Evolutionary conservation across 257 asterid genomes (phyloP), one percentile per base, ranked within the genome.

Genomic region (Mitragyna speciosa): DNA sequence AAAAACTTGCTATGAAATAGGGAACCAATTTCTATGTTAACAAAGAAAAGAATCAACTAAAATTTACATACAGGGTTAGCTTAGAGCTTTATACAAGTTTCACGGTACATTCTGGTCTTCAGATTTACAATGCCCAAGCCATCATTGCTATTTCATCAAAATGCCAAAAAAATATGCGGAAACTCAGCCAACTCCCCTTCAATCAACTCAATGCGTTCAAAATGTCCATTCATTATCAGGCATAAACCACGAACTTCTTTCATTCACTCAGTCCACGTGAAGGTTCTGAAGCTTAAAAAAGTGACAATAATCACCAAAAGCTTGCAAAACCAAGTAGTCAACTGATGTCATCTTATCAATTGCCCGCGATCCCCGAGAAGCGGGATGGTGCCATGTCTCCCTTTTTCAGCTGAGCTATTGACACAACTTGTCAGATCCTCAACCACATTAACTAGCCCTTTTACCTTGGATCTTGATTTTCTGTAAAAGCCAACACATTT

Each of bases 71-170:
- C 89, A 87, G 70, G 87, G 91, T 87, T 89, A 76, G 79, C 43
- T 41, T 43, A 86, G 90, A 74, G 86, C 79, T 87, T 84, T 91
- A 89, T 91, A 90, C 93, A 93, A 72, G 80, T 77, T 72, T 85
- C 83, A 58, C 77, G 78, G 45, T 72, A 83, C 83, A 88, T 85
- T 84, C 84, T 63, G 65, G n/a, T 76, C 48, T 80, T 68, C 75
- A 12, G 78, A 87, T 82, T 83, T 75, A 75, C 87, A 76, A 68
- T 81, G 80, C 78, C 68, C 77, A 51, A 69, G 77, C 71, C 83
- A 47, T 76, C 83, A 80, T 19, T 79, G 54, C 64, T 30, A 70
- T 36, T 51, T 39, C 77, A 84, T 69, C 49, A 75, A 48, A 24
- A 80, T 45, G 48, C 74, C 65, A 64, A 45, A 71, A 63, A 51